These are phyloP conservation scores for Dalbergia oliveri DNA, from an alignment of 306 rosid species.

Conservation along the genomic window DNA sequence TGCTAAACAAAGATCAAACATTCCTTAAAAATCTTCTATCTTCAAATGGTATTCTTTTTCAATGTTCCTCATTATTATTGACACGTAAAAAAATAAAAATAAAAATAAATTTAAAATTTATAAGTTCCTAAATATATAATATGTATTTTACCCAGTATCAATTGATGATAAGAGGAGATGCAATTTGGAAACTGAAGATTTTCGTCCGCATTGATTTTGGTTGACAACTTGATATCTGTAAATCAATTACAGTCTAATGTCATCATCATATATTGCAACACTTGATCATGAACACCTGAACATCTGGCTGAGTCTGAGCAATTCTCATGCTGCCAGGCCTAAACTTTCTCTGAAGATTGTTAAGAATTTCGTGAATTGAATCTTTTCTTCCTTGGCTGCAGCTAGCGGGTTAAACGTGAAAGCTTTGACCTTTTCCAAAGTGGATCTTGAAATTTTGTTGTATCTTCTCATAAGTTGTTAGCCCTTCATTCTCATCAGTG, in stretches of 20 bases:
- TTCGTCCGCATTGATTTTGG: neutral
- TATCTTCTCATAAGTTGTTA: constrained; percentile 32
- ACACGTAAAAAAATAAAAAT: no score
- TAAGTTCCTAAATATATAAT: no score
- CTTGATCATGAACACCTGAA: neutral
- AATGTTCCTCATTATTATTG: no score
- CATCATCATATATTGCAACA: neutral
- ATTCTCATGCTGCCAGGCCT: neutral
- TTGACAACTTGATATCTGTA: neutral
- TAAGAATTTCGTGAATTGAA: constrained; percentile 4
- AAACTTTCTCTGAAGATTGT: neutral
- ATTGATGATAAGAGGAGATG: no score
- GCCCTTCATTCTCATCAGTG: neutral
- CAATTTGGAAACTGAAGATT: no score
- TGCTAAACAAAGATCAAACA: constrained; percentile 2
- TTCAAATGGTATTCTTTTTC: no score
- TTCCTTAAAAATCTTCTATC: no score
- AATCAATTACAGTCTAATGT: neutral
- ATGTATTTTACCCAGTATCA: no score
- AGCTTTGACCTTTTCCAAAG: constrained; percentile 13
- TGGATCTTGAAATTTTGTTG: constrained; percentile 8
- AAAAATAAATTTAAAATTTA: no score
- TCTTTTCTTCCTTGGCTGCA: neutral
- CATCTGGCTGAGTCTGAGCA: neutral
- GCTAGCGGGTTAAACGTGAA: constrained; percentile 14